Base-by-base conservation (phyloP, 2,329 filamentous ascomycete species). In the Fusarium begoniae region DNA sequence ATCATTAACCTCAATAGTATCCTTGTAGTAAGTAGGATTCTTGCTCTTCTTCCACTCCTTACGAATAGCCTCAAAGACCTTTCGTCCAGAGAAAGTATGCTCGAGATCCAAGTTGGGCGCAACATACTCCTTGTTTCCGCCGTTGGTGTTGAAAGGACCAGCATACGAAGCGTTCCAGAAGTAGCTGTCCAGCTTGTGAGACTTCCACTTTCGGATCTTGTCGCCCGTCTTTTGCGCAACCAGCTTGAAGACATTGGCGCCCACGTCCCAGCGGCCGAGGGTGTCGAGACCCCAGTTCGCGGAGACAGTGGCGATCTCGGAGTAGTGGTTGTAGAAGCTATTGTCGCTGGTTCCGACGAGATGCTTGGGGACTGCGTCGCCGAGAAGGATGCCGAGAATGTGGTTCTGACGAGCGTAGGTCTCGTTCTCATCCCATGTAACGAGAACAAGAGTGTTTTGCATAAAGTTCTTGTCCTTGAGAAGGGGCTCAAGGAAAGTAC, bases 391-490 rank as follows among this genome's bases (percentile, higher is more conserved):
- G 71, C 85, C 89, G 68, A 94, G 88, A 59, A 96, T 88, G 45
- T 87, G 86, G 87, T 96, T 96, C 75, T 89, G 87, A 32, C 85
- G 83, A 11, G 85, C 81, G 82, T 95, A 94, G 15, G 88, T 90
- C 76, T 92, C 89, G 80, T 91, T 93, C 84, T 96, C 94, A 73
- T 96, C 94, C 78, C 94, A 96, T 15, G 91, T 95, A 68, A 96
- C 82, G 10, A 96, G 84, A 15, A 96, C 87, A 3, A 96, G 87
- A 0, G 93, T 95, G 78, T 93, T 90, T 56, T 93, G 84, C 89
- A 92, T 93, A 82, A 96, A 96, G 75, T 91, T 88, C 55, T 85
- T 82, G 83, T 96, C 88, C 41, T 87, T 80, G 12, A 96, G 86
- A 14, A 96, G 89, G 1, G 93, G 93, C 65, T 89, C 87, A 3